Evolutionary conservation across 495 filamentous ascomycete genomes (phyloP).

Genomic region (Jackrogersella minutella): DNA sequence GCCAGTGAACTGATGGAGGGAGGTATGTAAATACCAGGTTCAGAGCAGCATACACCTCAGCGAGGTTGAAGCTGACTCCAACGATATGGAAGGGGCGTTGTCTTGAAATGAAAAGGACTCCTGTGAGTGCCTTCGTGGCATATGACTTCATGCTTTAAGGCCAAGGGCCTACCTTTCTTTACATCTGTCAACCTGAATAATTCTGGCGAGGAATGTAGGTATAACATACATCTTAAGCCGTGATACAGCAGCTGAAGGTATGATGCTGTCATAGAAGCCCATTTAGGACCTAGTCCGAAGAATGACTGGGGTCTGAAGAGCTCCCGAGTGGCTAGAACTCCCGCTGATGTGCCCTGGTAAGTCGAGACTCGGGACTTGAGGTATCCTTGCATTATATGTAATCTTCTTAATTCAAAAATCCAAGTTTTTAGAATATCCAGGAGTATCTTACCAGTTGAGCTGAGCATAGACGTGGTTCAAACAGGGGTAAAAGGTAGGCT

Average conservation of each 20-base stretch:
- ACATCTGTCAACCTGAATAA: slow-evolving; percentile 1
- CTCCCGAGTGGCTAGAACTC: slow-evolving; percentile 6
- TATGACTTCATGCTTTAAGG: slow-evolving; percentile 2
- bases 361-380: slow-evolving; percentile 6
- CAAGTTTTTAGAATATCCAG: slow-evolving; percentile 16
- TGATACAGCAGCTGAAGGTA: slow-evolving; percentile 7
- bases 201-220: slow-evolving; percentile 1
- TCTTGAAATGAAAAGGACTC: slow-evolving; percentile 21
- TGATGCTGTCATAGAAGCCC: not conserved
- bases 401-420: slow-evolving; percentile 30
- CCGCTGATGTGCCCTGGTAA: not conserved
- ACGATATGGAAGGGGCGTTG: slow-evolving; percentile 1
- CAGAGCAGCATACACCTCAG: not conserved
- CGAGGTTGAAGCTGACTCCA: not conserved
- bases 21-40: not conserved
- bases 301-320: slow-evolving; percentile 4
- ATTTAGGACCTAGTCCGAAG: slow-evolving; percentile 8
- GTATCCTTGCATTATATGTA: slow-evolving; percentile 19
- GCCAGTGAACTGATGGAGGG: no score
- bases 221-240: slow-evolving; percentile 8
- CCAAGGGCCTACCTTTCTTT: not conserved
- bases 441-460: slow-evolving; percentile 10
- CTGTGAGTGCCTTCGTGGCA: not conserved
- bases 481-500: slow-evolving; percentile 5
- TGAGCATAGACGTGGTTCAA: slow-evolving; percentile 9